Conservation (phyloP, 495 filamentous ascomycete genomes). For the Talaromyces borbonicus region DNA sequence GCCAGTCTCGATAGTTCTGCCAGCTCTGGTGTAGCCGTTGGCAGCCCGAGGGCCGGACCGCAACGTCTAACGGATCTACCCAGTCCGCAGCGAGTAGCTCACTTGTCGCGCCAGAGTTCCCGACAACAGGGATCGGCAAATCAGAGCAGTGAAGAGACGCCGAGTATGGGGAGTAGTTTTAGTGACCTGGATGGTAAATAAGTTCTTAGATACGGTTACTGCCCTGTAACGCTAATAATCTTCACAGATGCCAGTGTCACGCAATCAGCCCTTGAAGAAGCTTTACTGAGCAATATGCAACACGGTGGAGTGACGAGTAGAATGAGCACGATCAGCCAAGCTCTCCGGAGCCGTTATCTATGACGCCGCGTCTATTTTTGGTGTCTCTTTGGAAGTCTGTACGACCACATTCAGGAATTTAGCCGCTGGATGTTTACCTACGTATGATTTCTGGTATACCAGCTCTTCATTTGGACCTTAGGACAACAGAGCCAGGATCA, state of each 20-base stretch:
- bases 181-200: conserved; percentile 87
- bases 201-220: not conserved
- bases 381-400: not conserved
- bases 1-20: conserved; percentile 50
- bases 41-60: conserved; percentile 14
- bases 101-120: conserved; percentile 48
- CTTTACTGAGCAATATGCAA: conserved; percentile 86
- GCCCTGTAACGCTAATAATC: not conserved
- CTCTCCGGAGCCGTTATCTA: conserved; percentile 42
- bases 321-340: conserved; percentile 76
- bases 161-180: conserved; percentile 96
- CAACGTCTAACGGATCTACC: conserved; percentile 19
- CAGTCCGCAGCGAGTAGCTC: conserved; percentile 47
- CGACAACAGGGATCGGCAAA: conserved; percentile 43
- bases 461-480: too few species aligned
- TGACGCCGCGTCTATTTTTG: conserved; percentile 10
- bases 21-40: conserved; percentile 29
- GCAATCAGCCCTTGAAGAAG: conserved; percentile 88
- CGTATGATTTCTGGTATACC: too few species aligned
- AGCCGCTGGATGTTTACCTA: too few species aligned
- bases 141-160: conserved; percentile 75
- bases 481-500: too few species aligned
- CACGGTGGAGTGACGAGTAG: conserved; percentile 73
- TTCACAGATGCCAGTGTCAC: conserved; percentile 78
- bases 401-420: too few species aligned